phyloP scores from a whole-genome alignment of 768 basidiomycete species.

The Leucosporidium creatinivorum region DNA sequence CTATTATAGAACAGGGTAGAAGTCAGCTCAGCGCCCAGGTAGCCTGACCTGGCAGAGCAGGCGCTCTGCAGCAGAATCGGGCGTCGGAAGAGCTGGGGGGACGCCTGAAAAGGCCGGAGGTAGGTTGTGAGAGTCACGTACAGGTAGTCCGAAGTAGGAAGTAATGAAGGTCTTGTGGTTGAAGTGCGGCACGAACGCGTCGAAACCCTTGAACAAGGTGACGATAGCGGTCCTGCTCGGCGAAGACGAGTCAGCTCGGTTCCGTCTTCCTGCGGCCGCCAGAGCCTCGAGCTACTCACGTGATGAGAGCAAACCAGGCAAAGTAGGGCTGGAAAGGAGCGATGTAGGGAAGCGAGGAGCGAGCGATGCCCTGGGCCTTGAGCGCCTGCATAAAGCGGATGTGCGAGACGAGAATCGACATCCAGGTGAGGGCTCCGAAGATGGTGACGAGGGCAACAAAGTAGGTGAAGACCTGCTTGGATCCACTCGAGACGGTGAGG shows the following conservation, averaged over 20 bases:
- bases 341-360: slow-evolving; percentile 44
- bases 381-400: slow-evolving; percentile 24
- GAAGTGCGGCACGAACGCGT: slow-evolving; percentile 20
- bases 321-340: slow-evolving; percentile 49
- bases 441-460: slow-evolving; percentile 39
- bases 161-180: slow-evolving; percentile 43
- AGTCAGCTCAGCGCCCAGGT: slow-evolving; percentile 35
- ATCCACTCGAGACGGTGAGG: slow-evolving; percentile 35
- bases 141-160: no score
- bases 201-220: slow-evolving; percentile 37
- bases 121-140: no score
- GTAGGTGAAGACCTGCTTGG: slow-evolving; percentile 42
- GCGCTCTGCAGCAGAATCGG: no score
- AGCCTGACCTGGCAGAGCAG: no score
- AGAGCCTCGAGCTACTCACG: no score
- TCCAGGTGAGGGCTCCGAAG: slow-evolving; percentile 55
- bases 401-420: slow-evolving; percentile 63
- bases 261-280: no score
- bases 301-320: no score
- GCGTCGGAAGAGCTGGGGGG: no score
- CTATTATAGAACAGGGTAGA: not conserved
- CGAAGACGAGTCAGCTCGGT: slow-evolving; percentile 3
- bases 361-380: slow-evolving; percentile 47
- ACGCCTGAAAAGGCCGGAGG: no score
- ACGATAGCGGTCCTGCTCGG: slow-evolving; percentile 29